Conservation (phyloP, 306 rosid genomes). For the Citrullus colocynthis region DNA sequence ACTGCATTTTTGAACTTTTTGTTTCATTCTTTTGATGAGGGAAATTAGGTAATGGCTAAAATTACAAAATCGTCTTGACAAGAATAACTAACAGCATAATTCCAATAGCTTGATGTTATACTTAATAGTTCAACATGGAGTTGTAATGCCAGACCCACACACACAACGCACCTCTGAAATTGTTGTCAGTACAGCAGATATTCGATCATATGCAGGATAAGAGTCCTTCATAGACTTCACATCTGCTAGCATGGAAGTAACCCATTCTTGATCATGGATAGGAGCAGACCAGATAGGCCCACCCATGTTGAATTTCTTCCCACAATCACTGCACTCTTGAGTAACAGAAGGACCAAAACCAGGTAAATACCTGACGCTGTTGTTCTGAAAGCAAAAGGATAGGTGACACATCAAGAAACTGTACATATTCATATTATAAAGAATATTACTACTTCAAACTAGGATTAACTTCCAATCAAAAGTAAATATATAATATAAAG, state of each 20-base stretch:
- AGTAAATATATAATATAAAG: not conserved
- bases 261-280: conserved; percentile 95
- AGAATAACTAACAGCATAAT: not conserved
- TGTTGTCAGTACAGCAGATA: conserved; percentile 78
- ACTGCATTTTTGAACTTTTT: not conserved
- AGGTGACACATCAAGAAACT: conserved; percentile 9
- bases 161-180: conserved; percentile 58
- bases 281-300: conserved; percentile 99
- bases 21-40: not conserved
- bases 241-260: conserved; percentile 51
- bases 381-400: conserved; percentile 42
- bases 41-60: not conserved
- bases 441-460: not conserved
- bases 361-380: conserved; percentile 68
- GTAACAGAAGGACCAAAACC: conserved; percentile 86
- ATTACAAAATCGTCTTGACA: not conserved
- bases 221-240: conserved; percentile 59
- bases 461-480: not conserved
- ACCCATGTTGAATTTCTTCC: conserved; percentile 87
- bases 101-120: not conserved
- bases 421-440: not conserved
- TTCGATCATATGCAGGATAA: conserved; percentile 82
- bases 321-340: conserved; percentile 84
- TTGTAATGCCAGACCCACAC: not conserved
- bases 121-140: not conserved